Evolutionary conservation across 179 eudicot genomes (phyloP), one percentile per base, ranked within the genome.

Genomic region (Beta macrorhiza): DNA sequence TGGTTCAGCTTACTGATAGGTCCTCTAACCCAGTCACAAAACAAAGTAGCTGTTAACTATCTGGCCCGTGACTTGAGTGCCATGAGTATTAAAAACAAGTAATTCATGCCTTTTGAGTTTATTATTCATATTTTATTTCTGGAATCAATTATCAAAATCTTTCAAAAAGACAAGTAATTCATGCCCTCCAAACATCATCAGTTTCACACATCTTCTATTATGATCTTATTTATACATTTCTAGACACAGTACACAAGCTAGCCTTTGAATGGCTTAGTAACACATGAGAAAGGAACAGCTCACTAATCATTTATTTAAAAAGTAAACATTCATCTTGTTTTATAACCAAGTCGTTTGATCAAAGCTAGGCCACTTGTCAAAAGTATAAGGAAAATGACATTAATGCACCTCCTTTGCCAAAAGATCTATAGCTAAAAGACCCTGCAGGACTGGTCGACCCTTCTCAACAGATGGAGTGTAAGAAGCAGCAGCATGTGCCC

Each of bases 361-460:
- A 74, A 73, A 29, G 69, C 42, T 71, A 22, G 76, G 58, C 15
- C 74, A 55, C 14, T 68, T 53, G 70, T 78, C 87, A 82, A 22
- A 79, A 64, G 57, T 29, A 82, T 57, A 29, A 29, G 32, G 25
- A 4, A 52, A 67, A 83, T 45, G 57, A 79, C 83, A 49, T 72
- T 25, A 72, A 84, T 51, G 59, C 87, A 92, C 99, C 97, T 96
- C 99, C 86, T 92, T 96, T 57, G 97, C 90, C 84, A 96, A 87
- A 84, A 89, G 94, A 87, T 96, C 99, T 80, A 96, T 90, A 63
- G 99, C 96, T 85, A 96, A 79, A 64, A 96, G 92, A 78, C 99
- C 99, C 82, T 96, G 99, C 75, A 96, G 83, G 81, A 96, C 91
- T 61, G 99, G 98, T 19, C 99, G 91, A 53, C 99, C 99, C 85